A percentile compares a stretch with the other conserved stretches of the same genome.
Conservation (phyloP, 768 basidiomycete species). For the Leccinum longicurvipes region DNA sequence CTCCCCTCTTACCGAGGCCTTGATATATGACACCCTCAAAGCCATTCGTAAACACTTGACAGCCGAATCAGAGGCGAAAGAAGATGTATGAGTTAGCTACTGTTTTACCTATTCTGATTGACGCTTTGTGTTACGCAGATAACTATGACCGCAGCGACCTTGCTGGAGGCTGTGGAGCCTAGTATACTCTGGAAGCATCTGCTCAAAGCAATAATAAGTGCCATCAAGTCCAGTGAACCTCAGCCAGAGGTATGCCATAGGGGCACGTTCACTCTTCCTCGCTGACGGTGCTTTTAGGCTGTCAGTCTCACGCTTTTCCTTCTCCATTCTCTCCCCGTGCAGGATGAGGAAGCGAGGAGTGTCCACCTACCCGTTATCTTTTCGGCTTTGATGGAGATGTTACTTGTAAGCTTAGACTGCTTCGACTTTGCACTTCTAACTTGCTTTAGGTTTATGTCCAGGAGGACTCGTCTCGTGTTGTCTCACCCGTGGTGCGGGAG, state of each 20-base stretch:
- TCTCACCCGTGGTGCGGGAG: slow-evolving; percentile 38
- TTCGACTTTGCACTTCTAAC: slow-evolving; percentile 1
- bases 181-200: slow-evolving; percentile 82
- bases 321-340: slow-evolving; percentile 63
- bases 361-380: slow-evolving; percentile 83
- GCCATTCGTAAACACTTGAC: slow-evolving; percentile 60
- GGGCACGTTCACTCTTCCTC: background rate
- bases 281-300: slow-evolving; percentile 41
- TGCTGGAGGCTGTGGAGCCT: slow-evolving; percentile 94
- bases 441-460: slow-evolving; percentile 35
- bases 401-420: slow-evolving; percentile 46
- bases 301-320: slow-evolving; percentile 70
- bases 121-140: slow-evolving; percentile 40
- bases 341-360: slow-evolving; percentile 84
- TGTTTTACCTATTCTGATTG: background rate
- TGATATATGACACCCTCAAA: slow-evolving; percentile 78
- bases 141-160: slow-evolving; percentile 76
- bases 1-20: slow-evolving; percentile 65
- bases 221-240: slow-evolving; percentile 44
- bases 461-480: slow-evolving; percentile 33
- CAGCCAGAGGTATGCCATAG: slow-evolving; percentile 45
- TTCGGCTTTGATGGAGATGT: slow-evolving; percentile 57
- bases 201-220: slow-evolving; percentile 51
- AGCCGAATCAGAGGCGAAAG: slow-evolving; percentile 47
- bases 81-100: slow-evolving; percentile 50